Base-by-base conservation (phyloP, 2,329 filamentous ascomycete species). In the Cladosporium sp. region DNA sequence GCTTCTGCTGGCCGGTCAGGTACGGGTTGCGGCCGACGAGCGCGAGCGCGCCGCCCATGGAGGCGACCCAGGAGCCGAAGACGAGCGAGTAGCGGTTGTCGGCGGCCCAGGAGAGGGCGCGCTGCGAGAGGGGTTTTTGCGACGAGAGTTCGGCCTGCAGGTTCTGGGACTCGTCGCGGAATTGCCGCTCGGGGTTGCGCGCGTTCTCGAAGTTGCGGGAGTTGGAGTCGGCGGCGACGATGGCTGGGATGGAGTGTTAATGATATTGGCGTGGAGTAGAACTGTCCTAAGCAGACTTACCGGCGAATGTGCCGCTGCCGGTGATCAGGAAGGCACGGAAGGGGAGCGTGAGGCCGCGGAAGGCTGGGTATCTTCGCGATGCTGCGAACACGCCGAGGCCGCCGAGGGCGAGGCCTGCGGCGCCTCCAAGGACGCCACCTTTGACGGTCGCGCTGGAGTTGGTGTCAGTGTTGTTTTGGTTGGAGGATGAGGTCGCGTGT, bases 281-380 rank as follows among this genome's bases (percentile, higher is more conserved):
- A 2, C 16, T 18, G 16, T 18, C 16, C 0, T 18, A 18, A 18
- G 16, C 16, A 18, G 9, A 59, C 70, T 32, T 66, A 75, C 89
- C 85, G 58, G 83, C 78, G 67, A 95, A 95, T 3, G 93, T 96
- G 44, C 82, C 84, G 9, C 83, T 70, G 8, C 89, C 95, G 42
- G 87, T 86, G 59, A 93, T 81, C 58, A 97, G 82, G 81, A 97
- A 98, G 51, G 89, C 78, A 61, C 89, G 88, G 79, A 98, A 90
- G 14, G 90, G 93, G 0, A 96, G 67, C 0, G 92, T 95, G 56
- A 98, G 84, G 59, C 78, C 73, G 60, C 88, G 84, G 77, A 97
- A 88, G 63, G 83, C 83, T 45, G 83, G 77, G 71, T 86, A 96
- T 65, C 90, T 85, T 57, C 77, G 77, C 49, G 81, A 80, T 16